Evolutionary conservation across 148 eudicot genomes (phyloP).

Genomic region (Nepenthes mirabilis): DNA sequence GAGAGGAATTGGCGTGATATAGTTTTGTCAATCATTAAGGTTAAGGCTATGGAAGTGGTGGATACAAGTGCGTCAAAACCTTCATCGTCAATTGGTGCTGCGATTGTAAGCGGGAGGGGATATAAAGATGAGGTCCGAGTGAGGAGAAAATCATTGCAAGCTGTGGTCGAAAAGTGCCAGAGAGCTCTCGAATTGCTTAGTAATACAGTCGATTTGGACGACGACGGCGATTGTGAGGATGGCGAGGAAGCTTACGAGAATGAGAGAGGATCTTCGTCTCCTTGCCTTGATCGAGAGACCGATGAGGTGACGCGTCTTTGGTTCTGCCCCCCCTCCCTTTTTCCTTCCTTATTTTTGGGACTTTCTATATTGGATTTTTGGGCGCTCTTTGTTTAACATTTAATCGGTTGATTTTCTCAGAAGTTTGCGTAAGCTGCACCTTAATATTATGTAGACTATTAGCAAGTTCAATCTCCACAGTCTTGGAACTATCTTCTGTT

Average conservation of each 20-base stretch:
- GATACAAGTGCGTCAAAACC: not conserved
- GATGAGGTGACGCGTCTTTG: conserved; percentile 2
- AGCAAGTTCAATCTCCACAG: not conserved
- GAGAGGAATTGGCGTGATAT: too few species aligned
- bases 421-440: too few species aligned
- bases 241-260: conserved; percentile 1
- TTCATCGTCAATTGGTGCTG: not conserved
- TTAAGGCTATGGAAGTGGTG: too few species aligned
- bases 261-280: not conserved
- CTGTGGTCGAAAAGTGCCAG: conserved; percentile 11
- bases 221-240: conserved; percentile 6
- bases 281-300: conserved; percentile 3
- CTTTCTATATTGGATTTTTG: not conserved
- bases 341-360: not conserved
- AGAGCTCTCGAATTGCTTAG: conserved; percentile 10
- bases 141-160: conserved; percentile 6
- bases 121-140: conserved; percentile 10
- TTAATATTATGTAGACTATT: too few species aligned
- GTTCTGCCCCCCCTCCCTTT: not conserved
- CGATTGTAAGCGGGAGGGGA: not conserved
- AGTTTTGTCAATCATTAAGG: too few species aligned
- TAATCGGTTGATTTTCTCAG: not conserved
- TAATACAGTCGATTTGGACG: conserved; percentile 1
- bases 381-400: not conserved
- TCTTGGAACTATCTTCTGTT: not conserved